Evolutionary conservation across 441 rosid genomes (phyloP).

Genomic region (Corymbia calophylla): DNA sequence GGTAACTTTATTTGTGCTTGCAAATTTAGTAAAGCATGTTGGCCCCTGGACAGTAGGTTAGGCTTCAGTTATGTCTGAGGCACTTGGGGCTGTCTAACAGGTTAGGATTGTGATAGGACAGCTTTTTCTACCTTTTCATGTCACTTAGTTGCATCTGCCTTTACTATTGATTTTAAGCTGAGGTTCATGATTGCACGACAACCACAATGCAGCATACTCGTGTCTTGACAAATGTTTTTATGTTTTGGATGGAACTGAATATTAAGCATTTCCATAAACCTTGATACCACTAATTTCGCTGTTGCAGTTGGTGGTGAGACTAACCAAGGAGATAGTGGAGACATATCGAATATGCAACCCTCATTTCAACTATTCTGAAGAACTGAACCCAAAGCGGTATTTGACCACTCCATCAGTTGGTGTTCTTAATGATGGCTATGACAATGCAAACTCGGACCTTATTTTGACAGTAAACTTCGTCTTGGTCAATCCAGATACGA

Average conservation of each 20-base stretch:
- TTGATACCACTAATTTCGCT: neutral
- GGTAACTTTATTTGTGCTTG: neutral
- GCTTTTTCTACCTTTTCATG: neutral
- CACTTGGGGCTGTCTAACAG: neutral
- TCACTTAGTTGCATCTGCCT: neutral
- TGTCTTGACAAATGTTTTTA: neutral
- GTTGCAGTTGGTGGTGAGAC: constrained; percentile 82
- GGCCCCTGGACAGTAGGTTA: neutral
- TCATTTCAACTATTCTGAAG: constrained; percentile 88
- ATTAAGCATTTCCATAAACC: constrained; percentile 19
- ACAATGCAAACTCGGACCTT: constrained; percentile 95
- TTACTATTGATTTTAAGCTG: neutral
- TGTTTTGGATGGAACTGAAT: neutral
- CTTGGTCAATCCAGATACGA: constrained; percentile 66
- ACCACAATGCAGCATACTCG: neutral
- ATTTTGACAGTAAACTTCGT: constrained; percentile 76
- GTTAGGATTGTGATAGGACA: neutral
- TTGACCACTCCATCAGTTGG: constrained; percentile 94
- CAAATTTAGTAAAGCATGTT: neutral
- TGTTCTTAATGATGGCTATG: constrained; percentile 92
- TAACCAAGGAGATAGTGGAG: constrained; percentile 89
- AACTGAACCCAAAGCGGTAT: constrained; percentile 91
- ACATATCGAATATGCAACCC: constrained; percentile 90
- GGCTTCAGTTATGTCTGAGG: neutral
- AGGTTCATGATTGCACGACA: neutral